Evolutionary conservation across 148 eudicot species (phyloP).

Genomic region (Vaccinium darrowii): DNA sequence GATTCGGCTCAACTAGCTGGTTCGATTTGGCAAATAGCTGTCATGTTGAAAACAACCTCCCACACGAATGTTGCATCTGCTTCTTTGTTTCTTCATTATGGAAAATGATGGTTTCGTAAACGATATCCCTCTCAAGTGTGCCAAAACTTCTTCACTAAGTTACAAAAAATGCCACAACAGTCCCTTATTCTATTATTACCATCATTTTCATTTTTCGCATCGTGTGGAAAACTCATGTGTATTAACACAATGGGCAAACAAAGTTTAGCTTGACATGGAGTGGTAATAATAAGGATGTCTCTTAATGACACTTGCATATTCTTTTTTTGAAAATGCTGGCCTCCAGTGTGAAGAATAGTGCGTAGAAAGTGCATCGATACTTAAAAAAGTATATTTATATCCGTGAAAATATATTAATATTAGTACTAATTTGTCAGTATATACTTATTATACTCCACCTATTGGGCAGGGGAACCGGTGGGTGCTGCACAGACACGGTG

Average conservation of each 20-base stretch:
- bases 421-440: no score
- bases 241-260: background rate
- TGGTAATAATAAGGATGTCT: no score
- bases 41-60: background rate
- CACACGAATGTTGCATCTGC: background rate
- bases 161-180: background rate
- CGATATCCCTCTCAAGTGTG: background rate
- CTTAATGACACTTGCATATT: no score
- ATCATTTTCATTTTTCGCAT: background rate
- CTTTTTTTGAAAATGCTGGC: no score
- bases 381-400: no score
- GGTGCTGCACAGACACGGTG: no score
- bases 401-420: no score
- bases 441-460: no score
- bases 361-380: no score
- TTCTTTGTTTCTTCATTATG: background rate
- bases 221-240: background rate
- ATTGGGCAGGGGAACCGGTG: no score
- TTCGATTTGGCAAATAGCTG: background rate
- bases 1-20: background rate
- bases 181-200: background rate
- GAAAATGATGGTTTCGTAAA: slow-evolving; percentile 9
- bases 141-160: background rate
- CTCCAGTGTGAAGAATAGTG: no score
- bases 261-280: background rate